phyloP scores from a whole-genome alignment of 139 green algal genomes.

The Closterium sp. region DNA sequence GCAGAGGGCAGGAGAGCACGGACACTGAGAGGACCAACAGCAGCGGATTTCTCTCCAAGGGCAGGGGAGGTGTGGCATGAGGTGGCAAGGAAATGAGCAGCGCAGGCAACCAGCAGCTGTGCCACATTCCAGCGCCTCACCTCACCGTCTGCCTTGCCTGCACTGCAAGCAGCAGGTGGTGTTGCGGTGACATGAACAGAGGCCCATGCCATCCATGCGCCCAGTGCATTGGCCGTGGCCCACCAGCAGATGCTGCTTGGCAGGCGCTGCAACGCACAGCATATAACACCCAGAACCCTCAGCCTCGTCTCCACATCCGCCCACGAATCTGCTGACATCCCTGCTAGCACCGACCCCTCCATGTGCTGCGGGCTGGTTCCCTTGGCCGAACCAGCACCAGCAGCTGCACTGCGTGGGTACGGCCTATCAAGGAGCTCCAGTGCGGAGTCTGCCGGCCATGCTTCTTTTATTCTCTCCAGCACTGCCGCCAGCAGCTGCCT shows the following conservation, averaged over 20 bases:
- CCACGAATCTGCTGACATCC: neutral
- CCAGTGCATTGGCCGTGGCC: neutral
- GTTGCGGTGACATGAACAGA: neutral
- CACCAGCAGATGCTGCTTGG: neutral
- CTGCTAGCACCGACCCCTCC: neutral
- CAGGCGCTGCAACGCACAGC: neutral
- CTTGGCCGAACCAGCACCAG: neutral
- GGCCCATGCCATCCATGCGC: neutral
- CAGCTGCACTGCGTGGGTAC: too few relatives aligned
- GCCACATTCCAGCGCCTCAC: neutral
- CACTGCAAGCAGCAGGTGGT: neutral
- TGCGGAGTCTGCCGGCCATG: neutral
- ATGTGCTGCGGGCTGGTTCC: neutral
- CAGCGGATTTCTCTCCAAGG: neutral
- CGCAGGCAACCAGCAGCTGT: neutral
- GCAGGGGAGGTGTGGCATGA: neutral
- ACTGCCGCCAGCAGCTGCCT: neutral
- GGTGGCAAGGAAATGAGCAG: neutral
- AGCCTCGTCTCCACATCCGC: neutral
- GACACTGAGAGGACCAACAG: neutral
- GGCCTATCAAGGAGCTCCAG: too few relatives aligned
- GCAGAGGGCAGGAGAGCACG: neutral
- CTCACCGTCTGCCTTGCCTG: neutral
- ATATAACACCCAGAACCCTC: neutral
- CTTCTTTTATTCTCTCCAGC: neutral